Percentiles rank a stretch among this genome's conserved stretches.
Conservation (phyloP, 1,284 basidiomycete species). For the Phellinidium pouzarii region DNA sequence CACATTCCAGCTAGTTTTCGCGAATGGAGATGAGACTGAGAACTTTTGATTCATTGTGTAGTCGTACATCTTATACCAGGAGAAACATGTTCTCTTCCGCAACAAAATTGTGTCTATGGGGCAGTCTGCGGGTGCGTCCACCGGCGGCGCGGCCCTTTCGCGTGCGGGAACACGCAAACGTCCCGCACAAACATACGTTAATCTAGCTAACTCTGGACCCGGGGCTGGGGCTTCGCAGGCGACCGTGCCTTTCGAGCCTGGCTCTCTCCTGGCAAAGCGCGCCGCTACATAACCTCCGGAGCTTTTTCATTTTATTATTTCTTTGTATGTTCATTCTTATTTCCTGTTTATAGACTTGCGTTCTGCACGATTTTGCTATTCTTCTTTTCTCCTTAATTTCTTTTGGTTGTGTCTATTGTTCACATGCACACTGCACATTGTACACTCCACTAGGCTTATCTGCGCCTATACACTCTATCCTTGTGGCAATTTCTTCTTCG, state of each 20-base stretch:
- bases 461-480: neutral
- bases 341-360: neutral
- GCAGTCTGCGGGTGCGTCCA: neutral
- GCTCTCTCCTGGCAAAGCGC: slow-evolving; percentile 21
- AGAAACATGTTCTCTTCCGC: slow-evolving; percentile 59
- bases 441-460: neutral
- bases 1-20: no score
- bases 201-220: neutral
- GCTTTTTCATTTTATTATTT: neutral
- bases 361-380: neutral
- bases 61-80: slow-evolving; percentile 77
- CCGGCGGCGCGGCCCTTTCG: slow-evolving; percentile 4
- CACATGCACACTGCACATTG: neutral
- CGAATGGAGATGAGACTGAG: neutral
- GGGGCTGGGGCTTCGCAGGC: neutral
- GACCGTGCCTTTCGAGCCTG: slow-evolving; percentile 18
- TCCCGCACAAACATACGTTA: slow-evolving; percentile 16
- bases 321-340: neutral
- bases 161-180: slow-evolving; percentile 17
- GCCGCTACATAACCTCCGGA: neutral
- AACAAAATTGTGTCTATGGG: slow-evolving; percentile 2
- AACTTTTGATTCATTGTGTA: slow-evolving; percentile 25
- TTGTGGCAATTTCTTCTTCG: neutral
- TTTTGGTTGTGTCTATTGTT: neutral
- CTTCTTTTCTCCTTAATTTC: neutral